Base-by-base conservation (phyloP, 177 flowering plant species). In the Tripterygium wilfordii region DNA sequence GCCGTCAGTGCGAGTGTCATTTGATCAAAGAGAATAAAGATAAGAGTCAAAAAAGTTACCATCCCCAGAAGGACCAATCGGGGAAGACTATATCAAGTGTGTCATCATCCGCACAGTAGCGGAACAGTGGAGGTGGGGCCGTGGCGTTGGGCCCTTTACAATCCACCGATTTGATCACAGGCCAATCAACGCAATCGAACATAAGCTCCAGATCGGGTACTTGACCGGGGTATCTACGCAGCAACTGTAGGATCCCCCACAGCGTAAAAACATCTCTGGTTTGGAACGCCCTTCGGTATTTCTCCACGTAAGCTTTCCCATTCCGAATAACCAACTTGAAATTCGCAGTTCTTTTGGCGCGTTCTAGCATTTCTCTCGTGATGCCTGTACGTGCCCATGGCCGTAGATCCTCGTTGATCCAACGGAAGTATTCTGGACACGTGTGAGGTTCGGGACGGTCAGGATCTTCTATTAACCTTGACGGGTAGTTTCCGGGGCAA, bases 51-150 rank as follows among this genome's bases (percentile, higher is more conserved):
- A 15, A 27, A 19, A 0, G 51, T 57, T 75, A 87, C 97, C 97
- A 90, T 36, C 96, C 97, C 97, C 97, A 90, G 42, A 80, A 90
- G 32, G 97, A 83, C 96, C 96, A 88, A 49, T 88, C 96, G 1
- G 95, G 97, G 56, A 89, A 89, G 1, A 84, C 90, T 20, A 89
- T 71, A 28, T 84, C 96, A 47, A 71, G 23, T 3, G 79, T 58
- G 38, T 27, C 27, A 36, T 78, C 75, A 42, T 87, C 61, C 0
- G 58, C 74, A 35, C 94, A 87, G 35, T 90, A 90, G 1, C 85
- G 71, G 48, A 90, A 87, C 68, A 87, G 23, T 0, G 45, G 29
- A 2, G 45, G 45, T 9, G 45, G 45, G 5, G 47, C 52, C 30
- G 57, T 3, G 8, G 43, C 22, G 16, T 38, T 14, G 19, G 40